Evolutionary conservation across 108 stramenopile species (phyloP), one percentile per base, ranked within the genome.

Genomic region (Epipyxis sp.): DNA sequence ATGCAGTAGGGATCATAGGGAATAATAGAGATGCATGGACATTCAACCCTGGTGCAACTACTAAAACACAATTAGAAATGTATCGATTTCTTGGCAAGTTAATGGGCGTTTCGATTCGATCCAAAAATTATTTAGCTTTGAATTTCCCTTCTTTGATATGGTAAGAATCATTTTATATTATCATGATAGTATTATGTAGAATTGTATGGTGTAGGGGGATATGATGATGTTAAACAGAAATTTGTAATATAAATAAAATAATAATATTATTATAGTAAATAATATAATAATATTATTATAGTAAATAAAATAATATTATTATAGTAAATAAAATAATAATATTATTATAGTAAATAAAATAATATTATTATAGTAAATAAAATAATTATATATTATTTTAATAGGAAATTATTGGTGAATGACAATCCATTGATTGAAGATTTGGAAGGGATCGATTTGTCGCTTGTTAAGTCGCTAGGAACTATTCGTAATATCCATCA

Each of bases 11-110:
- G 71, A 76, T 80, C 74, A 65, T 86, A 44, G 86, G 87, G 0
- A 16, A 57, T 41, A 87, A 87, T 76, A 81, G 87, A 27, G 87
- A 89, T 25, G 50, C 59, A 10, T 87, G 78, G 77, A 77, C 87
- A 3, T 84, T 82, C 44, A 86, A 88, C 79, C 86, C 89, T 27
- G 85, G 78, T 39, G 83, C 85, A 54, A 79, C 78, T 32, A 59
- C 81, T 10, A 27, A 79, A 20, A 57, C 59, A 2, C 80, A 86
- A 10, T 42, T 83, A 45, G 78, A 82, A 27, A 88, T 90, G 88
- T 84, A 86, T 39, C 67, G 77, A 30, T 90, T 90, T 78, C 61
- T 90, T 25, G 89, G 89, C 27, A 85, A 88, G 81, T 57, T 90
- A 10, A 87, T 90, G 85, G 89, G 89, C 3, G 59, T 84, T 42